Conservation (phyloP, 148 eudicot species). For the Mesembryanthemum crystallinum region DNA sequence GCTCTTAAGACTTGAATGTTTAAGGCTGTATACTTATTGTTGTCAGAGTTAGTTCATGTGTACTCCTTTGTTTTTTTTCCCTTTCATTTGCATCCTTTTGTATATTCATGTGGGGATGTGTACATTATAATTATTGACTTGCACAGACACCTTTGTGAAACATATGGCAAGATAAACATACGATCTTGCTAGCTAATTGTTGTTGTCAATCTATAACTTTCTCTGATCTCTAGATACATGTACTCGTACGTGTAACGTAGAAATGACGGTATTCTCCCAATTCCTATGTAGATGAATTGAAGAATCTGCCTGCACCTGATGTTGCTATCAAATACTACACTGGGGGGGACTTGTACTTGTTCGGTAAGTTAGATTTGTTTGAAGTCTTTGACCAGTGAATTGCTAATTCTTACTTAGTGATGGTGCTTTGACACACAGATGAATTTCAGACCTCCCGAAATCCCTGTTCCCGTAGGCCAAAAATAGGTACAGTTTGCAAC, state of each 20-base stretch:
- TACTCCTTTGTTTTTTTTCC: not conserved
- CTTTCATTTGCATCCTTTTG: not conserved
- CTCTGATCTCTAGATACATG: not conserved
- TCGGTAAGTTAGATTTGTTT: slow-evolving; percentile 57
- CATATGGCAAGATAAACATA: not conserved
- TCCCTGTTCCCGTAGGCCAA: slow-evolving; percentile 86
- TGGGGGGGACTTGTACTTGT: slow-evolving; percentile 82
- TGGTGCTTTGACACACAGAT: slow-evolving; percentile 43
- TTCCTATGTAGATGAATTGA: slow-evolving; percentile 55
- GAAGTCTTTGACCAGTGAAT: not conserved
- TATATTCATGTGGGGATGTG: not conserved
- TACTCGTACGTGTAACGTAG: not conserved
- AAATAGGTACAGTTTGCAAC: slow-evolving; percentile 49
- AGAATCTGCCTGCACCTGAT: slow-evolving; percentile 71
- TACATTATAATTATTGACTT: not conserved
- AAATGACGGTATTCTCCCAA: slow-evolving; percentile 2
- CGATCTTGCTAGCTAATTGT: not conserved
- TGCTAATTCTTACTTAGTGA: slow-evolving; percentile 10
- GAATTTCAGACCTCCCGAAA: slow-evolving; percentile 92
- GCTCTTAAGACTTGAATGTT: not conserved
- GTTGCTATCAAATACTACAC: slow-evolving; percentile 92
- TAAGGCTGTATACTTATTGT: not conserved
- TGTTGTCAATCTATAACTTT: not conserved
- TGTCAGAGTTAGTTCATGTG: not conserved
- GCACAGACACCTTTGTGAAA: not conserved